These are phyloP conservation scores for Suhomyces atakaporum DNA, from an alignment of 1,139 yeast genomes.

Conservation along the genomic window DNA sequence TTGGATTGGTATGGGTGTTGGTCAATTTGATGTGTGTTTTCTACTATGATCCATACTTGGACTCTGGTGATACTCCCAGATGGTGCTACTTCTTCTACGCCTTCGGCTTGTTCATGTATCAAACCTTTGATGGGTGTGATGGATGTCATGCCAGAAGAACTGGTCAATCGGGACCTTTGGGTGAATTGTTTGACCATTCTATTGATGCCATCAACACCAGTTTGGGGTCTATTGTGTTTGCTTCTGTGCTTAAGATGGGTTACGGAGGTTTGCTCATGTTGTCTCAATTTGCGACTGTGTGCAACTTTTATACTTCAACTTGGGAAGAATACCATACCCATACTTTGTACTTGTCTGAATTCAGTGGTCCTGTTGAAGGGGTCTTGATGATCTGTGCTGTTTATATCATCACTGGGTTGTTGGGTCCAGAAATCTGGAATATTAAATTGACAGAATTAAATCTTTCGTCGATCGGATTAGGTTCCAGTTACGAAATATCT, in stretches of 20 bases:
- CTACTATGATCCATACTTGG: conserved; percentile 71
- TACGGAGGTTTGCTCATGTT: conserved; percentile 62
- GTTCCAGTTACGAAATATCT: conserved; percentile 27
- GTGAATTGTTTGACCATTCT: conserved; percentile 93
- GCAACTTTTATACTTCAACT: conserved; percentile 85
- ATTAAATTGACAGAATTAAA: conserved; percentile 33
- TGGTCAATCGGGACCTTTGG: conserved; percentile 92
- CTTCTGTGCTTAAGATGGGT: conserved; percentile 73
- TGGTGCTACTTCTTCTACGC: conserved; percentile 87
- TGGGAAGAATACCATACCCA: conserved; percentile 98
- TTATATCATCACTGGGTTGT: conserved; percentile 62
- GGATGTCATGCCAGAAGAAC: conserved; percentile 93
- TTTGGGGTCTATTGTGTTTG: conserved; percentile 70
- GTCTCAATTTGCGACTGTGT: conserved; percentile 74
- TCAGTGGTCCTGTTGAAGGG: conserved; percentile 96
- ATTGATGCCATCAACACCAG: conserved; percentile 91
- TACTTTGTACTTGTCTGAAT: conserved; percentile 71
- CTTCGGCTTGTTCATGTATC: conserved; percentile 82
- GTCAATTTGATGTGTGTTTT: conserved; percentile 65
- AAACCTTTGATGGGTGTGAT: conserved; percentile 95
- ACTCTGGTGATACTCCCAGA: conserved; percentile 56
- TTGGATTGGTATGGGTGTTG: conserved; percentile 73
- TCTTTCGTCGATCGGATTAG: conserved; percentile 34
- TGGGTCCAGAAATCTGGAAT: conserved; percentile 74
- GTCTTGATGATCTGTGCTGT: conserved; percentile 62